Conservation (phyloP, 2,329 filamentous ascomycete genomes). For the Microthyrium microscopicum region DNA sequence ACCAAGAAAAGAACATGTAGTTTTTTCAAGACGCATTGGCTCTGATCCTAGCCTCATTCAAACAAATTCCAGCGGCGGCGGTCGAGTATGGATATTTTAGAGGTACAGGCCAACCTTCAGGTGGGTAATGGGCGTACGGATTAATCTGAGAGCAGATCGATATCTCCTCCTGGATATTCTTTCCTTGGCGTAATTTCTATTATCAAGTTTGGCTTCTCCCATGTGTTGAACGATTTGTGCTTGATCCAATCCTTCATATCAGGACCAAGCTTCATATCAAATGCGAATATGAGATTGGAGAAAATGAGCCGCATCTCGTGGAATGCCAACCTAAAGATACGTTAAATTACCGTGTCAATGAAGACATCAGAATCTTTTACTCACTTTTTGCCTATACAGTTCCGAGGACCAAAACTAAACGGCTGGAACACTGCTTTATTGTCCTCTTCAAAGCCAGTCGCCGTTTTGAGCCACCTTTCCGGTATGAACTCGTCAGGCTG, state of each 20-base stretch:
- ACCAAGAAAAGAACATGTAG: too few relatives aligned
- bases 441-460: slow-evolving; percentile 1
- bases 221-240: slow-evolving; percentile 10
- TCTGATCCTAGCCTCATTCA: too few relatives aligned
- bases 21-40: too few relatives aligned
- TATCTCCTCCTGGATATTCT: too few relatives aligned
- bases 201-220: slow-evolving; percentile 24
- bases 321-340: slow-evolving; percentile 4
- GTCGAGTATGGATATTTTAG: too few relatives aligned
- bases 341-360: not conserved
- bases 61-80: too few relatives aligned
- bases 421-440: slow-evolving; percentile 2
- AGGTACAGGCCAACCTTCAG: too few relatives aligned
- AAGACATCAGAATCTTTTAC: not conserved
- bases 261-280: slow-evolving; percentile 1
- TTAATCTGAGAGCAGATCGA: too few relatives aligned
- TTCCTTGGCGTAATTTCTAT: too few relatives aligned
- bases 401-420: slow-evolving; percentile 5
- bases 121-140: too few relatives aligned
- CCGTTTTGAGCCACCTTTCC: not conserved
- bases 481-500: not conserved
- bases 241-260: not conserved
- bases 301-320: slow-evolving; percentile 4
- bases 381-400: slow-evolving; percentile 7
- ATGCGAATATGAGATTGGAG: not conserved